A percentile compares a stretch with the other conserved stretches of the same genome.
Evolutionary conservation across 768 basidiomycete species (phyloP).

Genomic region (Mycena chlorophos): DNA sequence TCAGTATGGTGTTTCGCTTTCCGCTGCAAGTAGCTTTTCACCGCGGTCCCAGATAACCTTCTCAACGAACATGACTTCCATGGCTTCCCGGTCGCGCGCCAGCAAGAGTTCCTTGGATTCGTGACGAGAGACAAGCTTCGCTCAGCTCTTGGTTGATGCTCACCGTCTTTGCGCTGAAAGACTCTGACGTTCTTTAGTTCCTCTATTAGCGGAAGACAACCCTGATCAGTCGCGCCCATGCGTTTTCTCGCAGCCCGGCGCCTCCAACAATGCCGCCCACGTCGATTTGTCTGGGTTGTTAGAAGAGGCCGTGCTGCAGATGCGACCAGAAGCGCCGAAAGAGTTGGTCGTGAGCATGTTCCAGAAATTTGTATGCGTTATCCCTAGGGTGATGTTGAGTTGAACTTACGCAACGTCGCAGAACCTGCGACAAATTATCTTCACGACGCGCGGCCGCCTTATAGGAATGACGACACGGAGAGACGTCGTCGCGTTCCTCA

Average conservation of each 20-base stretch:
- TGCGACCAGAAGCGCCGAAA: slow-evolving; percentile 68
- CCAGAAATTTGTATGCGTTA: slow-evolving; percentile 58
- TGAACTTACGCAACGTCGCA: slow-evolving; percentile 26
- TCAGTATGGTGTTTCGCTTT: slow-evolving; percentile 36
- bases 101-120: slow-evolving; percentile 56
- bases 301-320: slow-evolving; percentile 56
- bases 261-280: slow-evolving; percentile 28
- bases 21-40: background rate
- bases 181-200: slow-evolving; percentile 3
- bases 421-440: slow-evolving; percentile 70
- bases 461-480: slow-evolving; percentile 69
- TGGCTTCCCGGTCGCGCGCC: slow-evolving; percentile 65
- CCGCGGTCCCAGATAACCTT: slow-evolving; percentile 43
- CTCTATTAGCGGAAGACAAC: slow-evolving; percentile 33
- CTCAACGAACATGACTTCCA: slow-evolving; percentile 48
- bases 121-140: slow-evolving; percentile 57
- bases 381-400: background rate
- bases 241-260: slow-evolving; percentile 39
- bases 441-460: slow-evolving; percentile 59
- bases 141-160: slow-evolving; percentile 39
- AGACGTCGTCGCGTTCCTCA: slow-evolving; percentile 62
- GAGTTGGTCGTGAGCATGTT: slow-evolving; percentile 74
- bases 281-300: slow-evolving; percentile 42
- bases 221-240: slow-evolving; percentile 37
- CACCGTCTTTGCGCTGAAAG: slow-evolving; percentile 11